Conservation (phyloP, 2,329 filamentous ascomycete genomes). For the Curvularia hawaiiensis region DNA sequence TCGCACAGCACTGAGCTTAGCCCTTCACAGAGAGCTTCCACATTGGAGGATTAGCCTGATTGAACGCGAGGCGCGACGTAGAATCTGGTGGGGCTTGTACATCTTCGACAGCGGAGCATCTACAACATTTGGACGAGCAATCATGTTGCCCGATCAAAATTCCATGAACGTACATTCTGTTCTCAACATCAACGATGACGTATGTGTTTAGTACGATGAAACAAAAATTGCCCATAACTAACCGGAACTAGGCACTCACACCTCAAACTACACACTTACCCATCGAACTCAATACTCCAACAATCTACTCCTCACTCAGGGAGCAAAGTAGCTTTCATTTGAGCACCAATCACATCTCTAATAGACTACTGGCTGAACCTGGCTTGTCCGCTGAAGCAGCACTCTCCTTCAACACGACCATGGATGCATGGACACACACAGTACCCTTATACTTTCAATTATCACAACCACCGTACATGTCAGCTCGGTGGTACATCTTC, state of each 20-base stretch:
- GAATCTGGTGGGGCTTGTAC: conserved; percentile 35
- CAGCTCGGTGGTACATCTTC: conserved; percentile 28
- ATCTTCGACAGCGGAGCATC: conserved; percentile 37
- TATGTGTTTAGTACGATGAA: neutral
- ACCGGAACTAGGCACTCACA: conserved; percentile 25
- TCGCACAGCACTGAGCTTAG: conserved; percentile 31
- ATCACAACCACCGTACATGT: conserved; percentile 9
- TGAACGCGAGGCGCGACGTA: conserved; percentile 31
- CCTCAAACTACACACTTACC: conserved; percentile 27
- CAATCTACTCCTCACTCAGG: conserved; percentile 29
- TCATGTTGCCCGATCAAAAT: conserved; percentile 34
- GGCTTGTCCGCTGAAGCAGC: conserved; percentile 33
- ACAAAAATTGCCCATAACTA: neutral
- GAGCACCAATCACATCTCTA: conserved; percentile 33
- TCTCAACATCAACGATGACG: conserved; percentile 30
- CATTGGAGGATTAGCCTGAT: conserved; percentile 36
- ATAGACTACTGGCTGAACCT: conserved; percentile 30
- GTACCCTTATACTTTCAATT: conserved; percentile 28
- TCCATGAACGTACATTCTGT: conserved; percentile 34
- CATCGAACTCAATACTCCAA: conserved; percentile 23
- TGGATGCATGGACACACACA: conserved; percentile 26
- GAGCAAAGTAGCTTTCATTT: conserved; percentile 31
- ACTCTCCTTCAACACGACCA: conserved; percentile 24
- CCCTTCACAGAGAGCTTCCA: conserved; percentile 33
- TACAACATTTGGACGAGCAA: conserved; percentile 31